phyloP scores from a whole-genome alignment of 352 stramenopile species.

The Globisporangium ultimum region DNA sequence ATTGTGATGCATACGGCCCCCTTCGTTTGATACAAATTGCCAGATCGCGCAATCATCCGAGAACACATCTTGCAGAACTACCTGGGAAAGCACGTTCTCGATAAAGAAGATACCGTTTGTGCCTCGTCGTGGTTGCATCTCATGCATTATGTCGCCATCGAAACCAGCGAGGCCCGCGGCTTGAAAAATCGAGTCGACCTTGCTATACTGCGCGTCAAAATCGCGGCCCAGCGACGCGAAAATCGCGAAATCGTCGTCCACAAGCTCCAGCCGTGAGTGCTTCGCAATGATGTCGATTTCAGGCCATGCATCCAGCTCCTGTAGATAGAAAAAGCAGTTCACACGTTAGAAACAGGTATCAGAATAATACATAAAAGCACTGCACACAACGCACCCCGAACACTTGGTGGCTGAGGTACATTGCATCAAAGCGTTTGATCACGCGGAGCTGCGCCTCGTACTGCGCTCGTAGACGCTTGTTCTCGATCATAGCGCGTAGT shows the following conservation, averaged over 20 bases:
- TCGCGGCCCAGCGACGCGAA: conserved; percentile 28
- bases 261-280: background rate
- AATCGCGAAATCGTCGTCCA: conserved; percentile 22
- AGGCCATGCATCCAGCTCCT: conserved; percentile 2
- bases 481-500: conserved; percentile 25
- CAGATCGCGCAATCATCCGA: conserved; percentile 1
- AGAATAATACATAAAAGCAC: background rate
- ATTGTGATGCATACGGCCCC: background rate
- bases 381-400: conserved; percentile 5
- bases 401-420: conserved; percentile 20
- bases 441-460: conserved; percentile 35
- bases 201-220: conserved; percentile 24
- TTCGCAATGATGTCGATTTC: conserved; percentile 2
- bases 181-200: conserved; percentile 23
- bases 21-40: background rate
- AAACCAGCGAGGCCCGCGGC: conserved; percentile 20
- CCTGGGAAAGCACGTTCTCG: conserved; percentile 7
- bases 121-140: background rate
- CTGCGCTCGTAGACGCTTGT: conserved; percentile 25
- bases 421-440: conserved; percentile 28
- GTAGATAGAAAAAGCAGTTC: background rate
- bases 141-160: conserved; percentile 15
- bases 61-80: conserved; percentile 3
- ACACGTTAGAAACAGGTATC: background rate
- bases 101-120: conserved; percentile 19